phyloP scores from a whole-genome alignment of 2,329 filamentous ascomycete genomes.

The Stemphylium beticola region DNA sequence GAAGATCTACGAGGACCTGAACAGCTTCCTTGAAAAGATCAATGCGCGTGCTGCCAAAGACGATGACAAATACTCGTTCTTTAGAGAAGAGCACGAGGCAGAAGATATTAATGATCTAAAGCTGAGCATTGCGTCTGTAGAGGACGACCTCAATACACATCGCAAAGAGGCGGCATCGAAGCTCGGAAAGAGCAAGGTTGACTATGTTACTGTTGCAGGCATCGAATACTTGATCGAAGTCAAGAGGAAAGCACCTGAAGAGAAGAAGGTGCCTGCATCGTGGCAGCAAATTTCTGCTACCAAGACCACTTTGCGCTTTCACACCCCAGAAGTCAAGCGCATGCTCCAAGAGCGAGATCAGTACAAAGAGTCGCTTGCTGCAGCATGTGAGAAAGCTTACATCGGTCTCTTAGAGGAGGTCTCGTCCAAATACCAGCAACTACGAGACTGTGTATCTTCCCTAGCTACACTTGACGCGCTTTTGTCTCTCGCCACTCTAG shows the following conservation, averaged over 20 bases:
- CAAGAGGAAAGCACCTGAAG: conserved; percentile 68
- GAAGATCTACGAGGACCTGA: conserved; percentile 73
- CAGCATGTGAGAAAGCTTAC: conserved; percentile 88
- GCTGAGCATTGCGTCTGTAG: conserved; percentile 88
- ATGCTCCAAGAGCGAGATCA: conserved; percentile 89
- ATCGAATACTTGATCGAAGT: conserved; percentile 97
- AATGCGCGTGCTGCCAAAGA: conserved; percentile 81
- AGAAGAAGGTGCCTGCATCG: conserved; percentile 88
- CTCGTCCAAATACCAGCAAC: conserved; percentile 81
- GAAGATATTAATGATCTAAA: conserved; percentile 90
- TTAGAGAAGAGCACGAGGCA: conserved; percentile 84
- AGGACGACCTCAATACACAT: conserved; percentile 85
- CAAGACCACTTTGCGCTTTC: conserved; percentile 89
- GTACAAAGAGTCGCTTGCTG: conserved; percentile 89
- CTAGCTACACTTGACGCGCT: conserved; percentile 90
- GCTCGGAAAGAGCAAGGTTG: conserved; percentile 72
- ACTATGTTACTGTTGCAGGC: conserved; percentile 83
- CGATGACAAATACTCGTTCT: conserved; percentile 95
- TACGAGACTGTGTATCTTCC: conserved; percentile 86
- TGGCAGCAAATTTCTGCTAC: conserved; percentile 96
- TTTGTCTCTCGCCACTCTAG: conserved; percentile 82
- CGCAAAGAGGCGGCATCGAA: conserved; percentile 72
- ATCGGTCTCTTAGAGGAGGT: conserved; percentile 73
- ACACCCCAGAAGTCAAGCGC: conserved; percentile 86
- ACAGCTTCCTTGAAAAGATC: conserved; percentile 81